Evolutionary conservation across 2,329 filamentous ascomycete genomes (phyloP), one percentile per base, ranked within the genome.

Genomic region (Botrytis paeoniae): DNA sequence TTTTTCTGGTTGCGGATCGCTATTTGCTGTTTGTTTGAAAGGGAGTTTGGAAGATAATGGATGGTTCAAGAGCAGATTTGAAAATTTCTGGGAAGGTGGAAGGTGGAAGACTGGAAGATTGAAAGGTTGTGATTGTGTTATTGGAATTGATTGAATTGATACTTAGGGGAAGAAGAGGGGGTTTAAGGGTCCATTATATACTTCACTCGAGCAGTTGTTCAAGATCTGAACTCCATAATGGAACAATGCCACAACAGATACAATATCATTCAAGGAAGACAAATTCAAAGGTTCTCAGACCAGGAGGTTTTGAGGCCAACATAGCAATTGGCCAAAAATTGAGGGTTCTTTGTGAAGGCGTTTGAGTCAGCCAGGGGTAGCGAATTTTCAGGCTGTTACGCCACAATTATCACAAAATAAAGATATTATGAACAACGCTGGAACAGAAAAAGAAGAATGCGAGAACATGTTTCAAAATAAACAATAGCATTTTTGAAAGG

Each of bases 231-330:
- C 25, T 54, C 12, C 5, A n/a, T 16, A 7, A 16, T n/a, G 12
- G 48, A n/a, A 54, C 48, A 54, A 54, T 54, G 2, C 2, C 48
- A 16, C 48, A 16, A 7, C 12, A 16, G 12, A 14, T n/a, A 51
- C 48, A 51, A 51, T 25, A 51, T 2, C 9, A 51, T 51, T 25
- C 45, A 25, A 51, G 9, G 1, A 12, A 51, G 22, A 14, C 4
- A 25, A 0, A 25, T 0, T 12, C 22, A 25, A 51, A 51, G 48
- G 1, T 16, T 16, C 10, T 51, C 0, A 14, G 48, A 14, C 0
- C 4, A 16, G 5, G 12, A 54, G 3, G 25, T 54, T 54, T 54
- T 1, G 48, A 54, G 25, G 3, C 4, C 9, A 0, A 48, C 8
- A 48, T 22, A 25, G 45, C 8, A 1, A 45, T 0, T 9, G 20